Evolutionary conservation across 176 grass and related monocot species (phyloP), one percentile per base, ranked within the genome.

Genomic region (bread wheat (Triticum aestivum)): DNA sequence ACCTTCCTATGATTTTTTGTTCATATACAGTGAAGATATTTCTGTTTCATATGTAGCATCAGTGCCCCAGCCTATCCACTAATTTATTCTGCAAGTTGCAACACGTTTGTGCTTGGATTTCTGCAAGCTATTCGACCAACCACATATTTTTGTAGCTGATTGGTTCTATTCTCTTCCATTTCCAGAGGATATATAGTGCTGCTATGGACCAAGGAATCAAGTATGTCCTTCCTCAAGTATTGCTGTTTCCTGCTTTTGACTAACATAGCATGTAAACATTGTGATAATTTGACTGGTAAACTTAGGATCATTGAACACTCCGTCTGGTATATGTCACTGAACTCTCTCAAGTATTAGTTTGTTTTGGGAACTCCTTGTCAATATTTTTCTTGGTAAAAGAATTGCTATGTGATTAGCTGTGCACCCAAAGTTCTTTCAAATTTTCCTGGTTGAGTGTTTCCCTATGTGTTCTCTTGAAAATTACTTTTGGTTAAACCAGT

Each of bases 101-200:
- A 58, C 20, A 1, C 42, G 5, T 61, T 13, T 85, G 14, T 58
- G 12, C 24, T 65, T 77, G 15, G 29, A 69, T 54, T 30, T 41
- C 44, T 79, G 59, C 64, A 59, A 79, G 20, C 24, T 84, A 75
- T 69, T 83, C 38, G 83, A 27, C 45, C 11, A 84, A 75, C 13
- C 7, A 80, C 20, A 29, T 42, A 54, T 73, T 33, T 39, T 78
- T 32, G 59, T 18, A 74, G 27, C 71, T 90, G 30, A 88, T 80
- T 34, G 39, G 62, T 89, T 86, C 87, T 83, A 69, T 88, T 77
- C 58, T 86, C 13, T 88, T 92, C 26, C 97, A 96, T n/a, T 87
- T 92, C 32, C 94, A 98, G 97, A 98, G 94, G 88, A 71, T 98
- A 91, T 73, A 86, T 61, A 81, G 56, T 77, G 83, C 88, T 87